These are phyloP conservation scores for Saccharomyces cerevisiae DNA, from an alignment of 805 yeast species.

Conservation along the genomic window DNA sequence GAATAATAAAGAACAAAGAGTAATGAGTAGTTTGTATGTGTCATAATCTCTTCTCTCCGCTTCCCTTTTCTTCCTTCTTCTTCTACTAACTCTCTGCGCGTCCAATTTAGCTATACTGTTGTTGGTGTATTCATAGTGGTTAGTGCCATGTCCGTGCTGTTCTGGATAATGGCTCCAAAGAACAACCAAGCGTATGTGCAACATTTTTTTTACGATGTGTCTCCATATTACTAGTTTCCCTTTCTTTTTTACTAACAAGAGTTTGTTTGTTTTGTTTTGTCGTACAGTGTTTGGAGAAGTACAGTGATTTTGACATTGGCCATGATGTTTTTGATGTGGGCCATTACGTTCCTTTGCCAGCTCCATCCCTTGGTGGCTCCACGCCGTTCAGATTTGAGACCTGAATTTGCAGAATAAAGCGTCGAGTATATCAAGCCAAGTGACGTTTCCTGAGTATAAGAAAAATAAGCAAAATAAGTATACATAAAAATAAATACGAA, in stretches of 20 bases:
- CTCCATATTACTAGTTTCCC: background rate
- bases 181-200: conserved; percentile 58
- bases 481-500: background rate
- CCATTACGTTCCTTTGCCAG: conserved; percentile 78
- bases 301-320: conserved; percentile 59
- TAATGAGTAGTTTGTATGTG: conserved; percentile 14
- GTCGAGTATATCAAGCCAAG: background rate
- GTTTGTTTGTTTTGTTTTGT: conserved; percentile 1
- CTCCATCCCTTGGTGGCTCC: conserved; percentile 89
- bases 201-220: background rate
- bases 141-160: conserved; percentile 48
- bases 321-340: conserved; percentile 86
- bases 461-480: background rate
- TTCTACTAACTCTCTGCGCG: background rate
- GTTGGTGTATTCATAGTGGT: conserved; percentile 54
- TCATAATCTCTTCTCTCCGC: background rate
- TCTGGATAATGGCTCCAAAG: conserved; percentile 84
- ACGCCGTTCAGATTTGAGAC: conserved; percentile 81
- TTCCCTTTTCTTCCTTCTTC: background rate
- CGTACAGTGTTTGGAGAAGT: conserved; percentile 56
- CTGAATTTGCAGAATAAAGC: conserved; percentile 42
- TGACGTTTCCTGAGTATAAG: background rate
- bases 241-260: conserved; percentile 3
- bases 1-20: conserved; percentile 1
- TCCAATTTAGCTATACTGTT: conserved; percentile 53